phyloP scores from a whole-genome alignment of 306 rosid species.

The Glycyrrhiza uralensis region DNA sequence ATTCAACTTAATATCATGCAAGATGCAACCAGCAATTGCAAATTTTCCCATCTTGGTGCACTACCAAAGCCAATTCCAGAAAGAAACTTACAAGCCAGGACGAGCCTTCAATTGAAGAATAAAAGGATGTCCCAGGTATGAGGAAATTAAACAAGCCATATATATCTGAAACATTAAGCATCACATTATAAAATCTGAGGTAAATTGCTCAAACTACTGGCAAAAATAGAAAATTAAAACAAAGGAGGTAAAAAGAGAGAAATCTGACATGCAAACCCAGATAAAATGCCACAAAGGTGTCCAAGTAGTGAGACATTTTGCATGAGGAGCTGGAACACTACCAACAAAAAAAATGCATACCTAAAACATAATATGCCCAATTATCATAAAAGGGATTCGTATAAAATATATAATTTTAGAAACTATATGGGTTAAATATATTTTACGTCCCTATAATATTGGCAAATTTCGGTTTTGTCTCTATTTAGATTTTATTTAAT shows the following conservation, averaged over 20 bases:
- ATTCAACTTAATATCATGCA: constrained; percentile 1
- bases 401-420: constrained; percentile 8
- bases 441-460: not conserved
- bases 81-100: constrained; percentile 76
- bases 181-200: not conserved
- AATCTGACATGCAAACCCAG: constrained; percentile 95
- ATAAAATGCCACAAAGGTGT: constrained; percentile 95
- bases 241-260: constrained; percentile 16
- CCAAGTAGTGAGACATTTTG: constrained; percentile 88
- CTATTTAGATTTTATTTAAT: not conserved
- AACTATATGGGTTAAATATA: not conserved
- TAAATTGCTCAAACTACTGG: not conserved
- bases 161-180: constrained; percentile 64
- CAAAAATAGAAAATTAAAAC: not conserved
- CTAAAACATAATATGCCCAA: constrained; percentile 45
- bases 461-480: not conserved
- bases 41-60: constrained; percentile 2
- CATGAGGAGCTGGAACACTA: constrained; percentile 96
- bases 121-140: constrained; percentile 78
- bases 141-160: constrained; percentile 83
- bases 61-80: constrained; percentile 19
- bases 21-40: constrained; percentile 1
- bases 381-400: constrained; percentile 11
- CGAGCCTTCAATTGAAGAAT: constrained; percentile 78
- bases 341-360: constrained; percentile 89